A percentile compares a stretch with the other conserved stretches of the same genome.
These are phyloP conservation scores for Senecio squalidus DNA, from an alignment of 140 eudicot genomes.

Conservation along the genomic window DNA sequence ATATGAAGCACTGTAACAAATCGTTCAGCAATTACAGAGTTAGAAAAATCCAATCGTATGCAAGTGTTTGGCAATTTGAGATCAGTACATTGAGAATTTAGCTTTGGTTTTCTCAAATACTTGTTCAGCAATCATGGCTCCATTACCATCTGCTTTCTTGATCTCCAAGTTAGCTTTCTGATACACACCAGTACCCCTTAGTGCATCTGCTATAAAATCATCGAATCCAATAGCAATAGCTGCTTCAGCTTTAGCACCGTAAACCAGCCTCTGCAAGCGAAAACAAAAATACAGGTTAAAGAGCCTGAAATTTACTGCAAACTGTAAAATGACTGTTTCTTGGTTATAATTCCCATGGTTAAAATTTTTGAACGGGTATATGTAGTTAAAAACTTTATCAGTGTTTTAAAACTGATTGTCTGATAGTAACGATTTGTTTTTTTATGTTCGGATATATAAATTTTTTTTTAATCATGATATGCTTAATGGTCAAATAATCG, in stretches of 20 bases:
- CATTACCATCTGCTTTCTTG: slow-evolving; percentile 36
- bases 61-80: neutral
- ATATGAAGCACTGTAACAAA: neutral
- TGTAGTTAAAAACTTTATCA: too few species aligned
- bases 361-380: too few species aligned
- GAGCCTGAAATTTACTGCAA: neutral
- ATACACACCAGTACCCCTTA: slow-evolving; percentile 29
- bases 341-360: neutral
- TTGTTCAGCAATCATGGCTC: slow-evolving; percentile 24
- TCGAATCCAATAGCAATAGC: slow-evolving; percentile 41
- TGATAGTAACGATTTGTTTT: too few species aligned
- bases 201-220: slow-evolving; percentile 36
- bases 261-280: slow-evolving; percentile 34
- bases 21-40: slow-evolving; percentile 7
- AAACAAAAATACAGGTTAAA: neutral
- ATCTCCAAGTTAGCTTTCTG: slow-evolving; percentile 37
- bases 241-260: slow-evolving; percentile 40
- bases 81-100: slow-evolving; percentile 14
- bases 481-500: too few species aligned
- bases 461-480: too few species aligned
- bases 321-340: neutral
- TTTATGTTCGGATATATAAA: too few species aligned
- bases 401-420: too few species aligned
- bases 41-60: slow-evolving; percentile 10
- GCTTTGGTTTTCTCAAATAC: slow-evolving; percentile 40